These are phyloP conservation scores for Entonaema liquescens DNA, from an alignment of 495 filamentous ascomycete species.

Conservation along the genomic window DNA sequence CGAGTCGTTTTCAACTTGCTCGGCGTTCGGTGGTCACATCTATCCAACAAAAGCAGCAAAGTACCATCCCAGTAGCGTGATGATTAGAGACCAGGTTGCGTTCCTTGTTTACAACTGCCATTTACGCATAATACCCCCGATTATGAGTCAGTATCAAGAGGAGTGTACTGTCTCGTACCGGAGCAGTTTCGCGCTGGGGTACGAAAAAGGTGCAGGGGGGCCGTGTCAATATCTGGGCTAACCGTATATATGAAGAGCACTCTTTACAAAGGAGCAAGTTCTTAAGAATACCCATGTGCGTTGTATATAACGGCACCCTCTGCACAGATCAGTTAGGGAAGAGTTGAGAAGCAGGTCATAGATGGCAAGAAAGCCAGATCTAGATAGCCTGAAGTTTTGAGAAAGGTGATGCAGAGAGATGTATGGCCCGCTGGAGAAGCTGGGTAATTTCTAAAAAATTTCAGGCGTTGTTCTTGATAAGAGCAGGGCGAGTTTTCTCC, in stretches of 20 bases:
- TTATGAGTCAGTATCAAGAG: constrained; percentile 13
- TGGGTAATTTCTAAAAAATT: constrained; percentile 10
- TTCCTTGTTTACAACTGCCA: constrained; percentile 18
- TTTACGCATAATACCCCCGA: constrained; percentile 31
- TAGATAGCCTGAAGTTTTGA: not conserved
- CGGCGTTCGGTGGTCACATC: constrained; percentile 31
- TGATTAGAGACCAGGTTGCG: constrained; percentile 21
- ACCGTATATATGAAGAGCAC: constrained; percentile 22
- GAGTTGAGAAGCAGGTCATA: not conserved
- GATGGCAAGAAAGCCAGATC: constrained; percentile 5
- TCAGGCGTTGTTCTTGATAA: not conserved
- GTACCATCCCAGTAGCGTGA: constrained; percentile 18
- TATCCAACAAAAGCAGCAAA: constrained; percentile 32
- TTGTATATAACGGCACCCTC: constrained; percentile 31
- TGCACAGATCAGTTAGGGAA: constrained; percentile 1
- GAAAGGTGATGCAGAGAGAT: constrained; percentile 1
- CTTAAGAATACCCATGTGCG: constrained; percentile 14
- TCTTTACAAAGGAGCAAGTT: constrained; percentile 7
- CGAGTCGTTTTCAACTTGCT: constrained; percentile 15
- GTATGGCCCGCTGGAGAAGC: constrained; percentile 11
- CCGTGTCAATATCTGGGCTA: constrained; percentile 13
- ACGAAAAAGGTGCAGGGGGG: constrained; percentile 21
- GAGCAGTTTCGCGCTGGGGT: constrained; percentile 14
- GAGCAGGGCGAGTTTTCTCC: constrained; percentile 3
- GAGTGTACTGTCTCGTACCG: not conserved